A percentile compares a stretch with the other conserved stretches of the same genome.
These are phyloP conservation scores for Eucalyptus pumila DNA, from an alignment of 345 rosid species.

Conservation along the genomic window DNA sequence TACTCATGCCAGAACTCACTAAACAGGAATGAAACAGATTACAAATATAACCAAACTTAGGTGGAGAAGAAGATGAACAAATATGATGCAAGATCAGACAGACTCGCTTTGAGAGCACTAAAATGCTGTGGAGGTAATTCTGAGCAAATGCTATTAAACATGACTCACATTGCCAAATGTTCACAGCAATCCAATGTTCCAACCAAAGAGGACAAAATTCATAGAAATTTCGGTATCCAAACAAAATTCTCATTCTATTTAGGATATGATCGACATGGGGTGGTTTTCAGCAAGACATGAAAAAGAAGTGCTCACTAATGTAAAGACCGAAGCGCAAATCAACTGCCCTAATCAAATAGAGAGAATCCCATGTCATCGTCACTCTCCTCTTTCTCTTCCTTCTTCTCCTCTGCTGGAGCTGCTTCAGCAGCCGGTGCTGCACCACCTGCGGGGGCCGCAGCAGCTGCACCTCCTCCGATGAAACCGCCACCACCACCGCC, in stretches of 20 bases:
- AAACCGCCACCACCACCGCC: slow-evolving; percentile 40
- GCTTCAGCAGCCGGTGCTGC: slow-evolving; percentile 33
- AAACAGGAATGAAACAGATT: background rate
- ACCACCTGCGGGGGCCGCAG: slow-evolving; percentile 24
- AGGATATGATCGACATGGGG: background rate
- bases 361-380: slow-evolving; percentile 68
- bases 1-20: background rate
- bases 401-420: slow-evolving; percentile 41
- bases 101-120: background rate
- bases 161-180: background rate
- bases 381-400: slow-evolving; percentile 54
- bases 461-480: slow-evolving; percentile 31
- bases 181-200: background rate
- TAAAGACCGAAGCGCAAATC: background rate
- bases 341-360: slow-evolving; percentile 34
- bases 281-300: background rate
- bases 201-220: background rate
- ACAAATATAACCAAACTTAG: background rate
- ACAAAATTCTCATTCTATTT: background rate
- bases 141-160: background rate
- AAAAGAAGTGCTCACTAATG: background rate
- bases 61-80: background rate
- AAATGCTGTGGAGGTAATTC: background rate
- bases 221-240: background rate
- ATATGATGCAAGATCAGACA: background rate